phyloP scores from a whole-genome alignment of 805 yeast genomes.

The Diddensiella transvaalensis region DNA sequence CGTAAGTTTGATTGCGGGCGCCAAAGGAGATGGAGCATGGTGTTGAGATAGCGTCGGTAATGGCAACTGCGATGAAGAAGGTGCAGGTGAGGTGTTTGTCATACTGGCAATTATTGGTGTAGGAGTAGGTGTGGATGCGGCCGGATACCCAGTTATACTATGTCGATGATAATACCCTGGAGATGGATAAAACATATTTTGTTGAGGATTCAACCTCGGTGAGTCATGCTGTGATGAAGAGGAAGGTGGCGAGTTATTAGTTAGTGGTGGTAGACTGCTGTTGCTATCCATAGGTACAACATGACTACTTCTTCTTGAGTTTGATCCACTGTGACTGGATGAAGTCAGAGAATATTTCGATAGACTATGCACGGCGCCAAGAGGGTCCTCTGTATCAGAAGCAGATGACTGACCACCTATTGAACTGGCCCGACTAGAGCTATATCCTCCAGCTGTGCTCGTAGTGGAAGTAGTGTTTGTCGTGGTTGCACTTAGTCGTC shows the following conservation, averaged over 20 bases:
- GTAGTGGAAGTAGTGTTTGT: conserved; percentile 2
- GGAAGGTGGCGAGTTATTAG: background rate
- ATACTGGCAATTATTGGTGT: too few species aligned
- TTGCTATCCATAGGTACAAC: conserved; percentile 10
- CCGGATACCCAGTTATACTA: conserved; percentile 15
- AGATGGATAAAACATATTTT: background rate
- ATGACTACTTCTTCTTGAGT: conserved; percentile 21
- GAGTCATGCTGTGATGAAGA: conserved; percentile 5
- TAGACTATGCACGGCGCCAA: conserved; percentile 21
- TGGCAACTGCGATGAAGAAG: background rate
- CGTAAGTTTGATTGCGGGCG: conserved; percentile 1
- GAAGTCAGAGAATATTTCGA: conserved; percentile 26
- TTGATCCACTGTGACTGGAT: conserved; percentile 18
- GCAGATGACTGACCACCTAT: conserved; percentile 27
- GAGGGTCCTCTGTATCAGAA: conserved; percentile 28
- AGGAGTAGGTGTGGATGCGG: too few species aligned
- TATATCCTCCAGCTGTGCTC: conserved; percentile 13
- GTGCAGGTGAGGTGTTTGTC: too few species aligned
- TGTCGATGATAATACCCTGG: conserved; percentile 8
- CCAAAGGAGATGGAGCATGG: conserved; percentile 5
- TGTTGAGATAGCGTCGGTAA: background rate
- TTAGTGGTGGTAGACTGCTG: conserved; percentile 9
- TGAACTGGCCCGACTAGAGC: conserved; percentile 24
- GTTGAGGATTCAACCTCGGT: conserved; percentile 9
- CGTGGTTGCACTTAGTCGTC: conserved; percentile 22